Evolutionary conservation across 2,329 filamentous ascomycete species (phyloP).

Genomic region (Harringtonia lauricola): DNA sequence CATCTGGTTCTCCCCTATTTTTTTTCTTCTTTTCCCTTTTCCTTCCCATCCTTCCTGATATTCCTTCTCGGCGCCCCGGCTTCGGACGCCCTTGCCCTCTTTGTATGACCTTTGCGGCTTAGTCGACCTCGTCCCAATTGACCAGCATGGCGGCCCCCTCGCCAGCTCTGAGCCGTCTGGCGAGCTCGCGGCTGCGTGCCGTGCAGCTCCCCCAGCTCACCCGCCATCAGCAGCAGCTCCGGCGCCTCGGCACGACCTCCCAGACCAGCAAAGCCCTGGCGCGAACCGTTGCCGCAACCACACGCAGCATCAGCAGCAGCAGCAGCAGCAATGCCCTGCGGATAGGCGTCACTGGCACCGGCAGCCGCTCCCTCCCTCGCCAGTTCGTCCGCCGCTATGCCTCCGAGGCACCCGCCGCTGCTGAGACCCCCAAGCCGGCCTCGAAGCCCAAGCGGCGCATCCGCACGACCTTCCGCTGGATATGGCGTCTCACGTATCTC

Average conservation of each 20-base stretch:
- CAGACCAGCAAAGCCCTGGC: slow-evolving; percentile 6
- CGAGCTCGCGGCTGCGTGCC: slow-evolving; percentile 15
- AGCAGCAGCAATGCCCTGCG: slow-evolving; percentile 13
- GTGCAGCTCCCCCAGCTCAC: slow-evolving; percentile 9
- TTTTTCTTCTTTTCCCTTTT: not conserved
- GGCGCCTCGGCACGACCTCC: slow-evolving; percentile 17
- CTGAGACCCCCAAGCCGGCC: slow-evolving; percentile 23
- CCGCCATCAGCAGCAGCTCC: slow-evolving; percentile 10
- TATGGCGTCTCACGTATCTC: slow-evolving; percentile 75
- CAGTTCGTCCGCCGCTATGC: slow-evolving; percentile 18
- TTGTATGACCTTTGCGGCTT: slow-evolving; percentile 1
- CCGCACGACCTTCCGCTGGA: slow-evolving; percentile 57
- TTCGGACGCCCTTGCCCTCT: not conserved
- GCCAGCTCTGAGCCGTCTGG: slow-evolving; percentile 21
- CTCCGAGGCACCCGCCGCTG: slow-evolving; percentile 13
- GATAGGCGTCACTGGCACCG: not conserved
- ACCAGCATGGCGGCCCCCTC: slow-evolving; percentile 22
- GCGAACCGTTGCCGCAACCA: too few relatives aligned
- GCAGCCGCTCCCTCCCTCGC: slow-evolving; percentile 8
- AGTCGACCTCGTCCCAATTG: slow-evolving; percentile 10
- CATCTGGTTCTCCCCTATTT: not conserved
- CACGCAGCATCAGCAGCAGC: too few relatives aligned
- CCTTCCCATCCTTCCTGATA: too few relatives aligned
- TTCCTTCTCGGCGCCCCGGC: not conserved
- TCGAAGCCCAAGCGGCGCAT: slow-evolving; percentile 46